Conservation (phyloP, 2,329 filamentous ascomycete genomes). For the Colletotrichum liriopes region DNA sequence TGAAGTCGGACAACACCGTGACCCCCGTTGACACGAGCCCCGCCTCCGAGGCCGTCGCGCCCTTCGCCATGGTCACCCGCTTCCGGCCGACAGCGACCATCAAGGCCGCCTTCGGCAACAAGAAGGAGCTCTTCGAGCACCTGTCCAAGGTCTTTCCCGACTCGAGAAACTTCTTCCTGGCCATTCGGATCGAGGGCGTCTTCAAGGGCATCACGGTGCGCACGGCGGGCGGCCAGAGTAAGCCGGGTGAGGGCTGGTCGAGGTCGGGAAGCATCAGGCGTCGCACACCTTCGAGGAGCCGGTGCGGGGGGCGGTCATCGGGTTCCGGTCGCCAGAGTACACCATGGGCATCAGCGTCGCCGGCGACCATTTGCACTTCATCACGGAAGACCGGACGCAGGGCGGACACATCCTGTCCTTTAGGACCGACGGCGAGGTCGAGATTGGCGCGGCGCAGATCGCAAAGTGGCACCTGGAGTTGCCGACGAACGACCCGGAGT, state of each 20-base stretch:
- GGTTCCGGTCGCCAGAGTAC: constrained; percentile 52
- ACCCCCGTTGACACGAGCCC: constrained; percentile 45
- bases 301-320: constrained; percentile 50
- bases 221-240: constrained; percentile 51
- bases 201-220: constrained; percentile 51
- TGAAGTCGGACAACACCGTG: constrained; percentile 54
- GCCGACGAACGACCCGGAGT: constrained; percentile 52
- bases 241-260: constrained; percentile 48
- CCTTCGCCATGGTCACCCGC: constrained; percentile 53
- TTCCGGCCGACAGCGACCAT: constrained; percentile 47
- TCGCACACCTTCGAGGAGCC: constrained; percentile 48
- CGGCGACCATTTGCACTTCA: constrained; percentile 55
- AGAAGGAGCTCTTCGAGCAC: constrained; percentile 46
- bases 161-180: constrained; percentile 50
- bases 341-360: constrained; percentile 53
- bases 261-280: constrained; percentile 50
- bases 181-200: constrained; percentile 50
- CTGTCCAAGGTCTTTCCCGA: constrained; percentile 47
- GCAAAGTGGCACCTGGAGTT: constrained; percentile 51
- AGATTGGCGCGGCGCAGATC: constrained; percentile 49
- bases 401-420: constrained; percentile 53
- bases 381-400: constrained; percentile 49
- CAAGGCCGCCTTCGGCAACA: constrained; percentile 46
- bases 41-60: constrained; percentile 46
- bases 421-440: constrained; percentile 51